phyloP scores from a whole-genome alignment of 2,329 filamentous ascomycete genomes.

The Diaporthe vexans region DNA sequence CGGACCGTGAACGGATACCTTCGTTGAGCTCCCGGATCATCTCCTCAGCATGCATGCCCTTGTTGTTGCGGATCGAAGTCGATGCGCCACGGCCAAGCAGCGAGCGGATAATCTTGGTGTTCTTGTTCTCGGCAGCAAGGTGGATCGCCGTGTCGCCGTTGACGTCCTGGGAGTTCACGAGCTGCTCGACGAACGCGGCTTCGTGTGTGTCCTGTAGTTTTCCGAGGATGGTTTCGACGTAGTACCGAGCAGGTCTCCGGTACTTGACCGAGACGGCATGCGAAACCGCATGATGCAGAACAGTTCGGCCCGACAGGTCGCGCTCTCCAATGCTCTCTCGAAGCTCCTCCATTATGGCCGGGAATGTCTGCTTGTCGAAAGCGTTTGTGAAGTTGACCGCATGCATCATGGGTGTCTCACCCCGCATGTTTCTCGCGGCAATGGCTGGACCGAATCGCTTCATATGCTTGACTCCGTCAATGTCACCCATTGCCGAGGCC shows the following conservation, averaged over 20 bases:
- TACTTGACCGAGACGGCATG: slow-evolving; percentile 81
- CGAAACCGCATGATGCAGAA: slow-evolving; percentile 85
- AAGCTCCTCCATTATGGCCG: slow-evolving; percentile 84
- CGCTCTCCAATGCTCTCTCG: slow-evolving; percentile 84
- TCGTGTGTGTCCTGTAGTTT: slow-evolving; percentile 85
- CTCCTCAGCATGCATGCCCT: slow-evolving; percentile 87
- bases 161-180: slow-evolving; percentile 86
- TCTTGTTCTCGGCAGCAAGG: slow-evolving; percentile 83
- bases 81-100: slow-evolving; percentile 84
- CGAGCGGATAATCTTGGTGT: slow-evolving; percentile 89
- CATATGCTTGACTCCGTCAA: slow-evolving; percentile 90
- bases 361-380: slow-evolving; percentile 93
- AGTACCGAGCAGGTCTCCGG: slow-evolving; percentile 85
- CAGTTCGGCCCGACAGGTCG: slow-evolving; percentile 86
- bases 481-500: slow-evolving; percentile 97
- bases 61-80: slow-evolving; percentile 84
- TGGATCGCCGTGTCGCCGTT: slow-evolving; percentile 90
- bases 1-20: slow-evolving; percentile 73
- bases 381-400: slow-evolving; percentile 98
- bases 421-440: slow-evolving; percentile 77
- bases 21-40: slow-evolving; percentile 84
- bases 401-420: slow-evolving; percentile 94
- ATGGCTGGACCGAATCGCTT: slow-evolving; percentile 84
- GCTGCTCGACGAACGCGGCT: slow-evolving; percentile 79
- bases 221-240: slow-evolving; percentile 91